phyloP scores from a whole-genome alignment of 805 yeast genomes.

The Wickerhamomyces alni region DNA sequence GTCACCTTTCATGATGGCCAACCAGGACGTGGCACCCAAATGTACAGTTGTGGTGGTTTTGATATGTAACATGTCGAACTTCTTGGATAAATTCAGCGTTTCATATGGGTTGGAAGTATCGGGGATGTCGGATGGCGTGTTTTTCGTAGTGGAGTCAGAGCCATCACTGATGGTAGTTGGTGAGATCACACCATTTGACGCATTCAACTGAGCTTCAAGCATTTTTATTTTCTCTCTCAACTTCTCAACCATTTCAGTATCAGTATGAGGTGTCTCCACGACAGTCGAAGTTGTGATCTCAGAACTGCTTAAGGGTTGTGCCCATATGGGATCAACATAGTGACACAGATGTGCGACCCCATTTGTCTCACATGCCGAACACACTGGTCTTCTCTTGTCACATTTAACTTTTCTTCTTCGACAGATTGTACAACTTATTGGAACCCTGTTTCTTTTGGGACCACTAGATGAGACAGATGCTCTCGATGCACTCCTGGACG shows the following conservation, averaged over 20 bases:
- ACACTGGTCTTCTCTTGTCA: constrained; percentile 47
- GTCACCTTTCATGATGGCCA: constrained; percentile 54
- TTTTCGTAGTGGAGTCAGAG: neutral
- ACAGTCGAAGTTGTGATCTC: constrained; percentile 29
- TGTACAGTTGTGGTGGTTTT: constrained; percentile 37
- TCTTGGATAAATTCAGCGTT: constrained; percentile 32
- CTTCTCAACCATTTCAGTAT: constrained; percentile 35
- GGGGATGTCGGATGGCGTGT: neutral
- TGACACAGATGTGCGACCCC: constrained; percentile 55
- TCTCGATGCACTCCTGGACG: neutral
- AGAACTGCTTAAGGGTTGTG: constrained; percentile 36
- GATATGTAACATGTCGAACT: constrained; percentile 39
- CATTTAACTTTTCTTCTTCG: constrained; percentile 45
- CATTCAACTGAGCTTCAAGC: constrained; percentile 29
- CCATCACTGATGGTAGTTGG: constrained; percentile 7
- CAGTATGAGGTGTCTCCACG: constrained; percentile 35
- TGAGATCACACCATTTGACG: constrained; percentile 1
- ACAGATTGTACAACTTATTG: constrained; percentile 42
- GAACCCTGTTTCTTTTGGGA: constrained; percentile 39
- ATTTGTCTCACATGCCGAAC: constrained; percentile 49
- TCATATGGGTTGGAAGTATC: constrained; percentile 6
- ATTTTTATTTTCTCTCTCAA: constrained; percentile 51
- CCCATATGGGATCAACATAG: constrained; percentile 57
- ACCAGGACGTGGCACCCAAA: constrained; percentile 51
- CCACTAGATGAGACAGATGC: neutral